Conservation (phyloP, 306 rosid genomes). For the Heteromeles arbutifolia region DNA sequence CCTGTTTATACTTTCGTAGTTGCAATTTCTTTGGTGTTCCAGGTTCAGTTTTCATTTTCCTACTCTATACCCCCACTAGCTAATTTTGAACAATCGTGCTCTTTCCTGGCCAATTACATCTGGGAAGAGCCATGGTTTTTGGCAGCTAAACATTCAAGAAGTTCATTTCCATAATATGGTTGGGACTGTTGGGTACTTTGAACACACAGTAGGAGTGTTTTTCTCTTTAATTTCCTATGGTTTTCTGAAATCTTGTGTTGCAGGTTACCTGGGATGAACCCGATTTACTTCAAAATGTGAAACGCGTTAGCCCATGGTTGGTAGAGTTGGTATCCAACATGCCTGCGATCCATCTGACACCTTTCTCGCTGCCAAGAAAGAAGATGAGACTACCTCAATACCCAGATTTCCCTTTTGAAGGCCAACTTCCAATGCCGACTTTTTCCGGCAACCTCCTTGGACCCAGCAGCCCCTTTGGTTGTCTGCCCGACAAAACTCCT, state of each 20-base stretch:
- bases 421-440: conserved; percentile 48
- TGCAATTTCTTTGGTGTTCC: no score
- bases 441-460: conserved; percentile 55
- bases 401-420: conserved; percentile 58
- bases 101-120: not conserved
- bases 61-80: no score
- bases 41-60: no score
- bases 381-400: conserved; percentile 61
- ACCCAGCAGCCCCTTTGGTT: conserved; percentile 50
- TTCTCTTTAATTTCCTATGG: conserved; percentile 7
- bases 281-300: conserved; percentile 84
- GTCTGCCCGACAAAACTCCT: conserved; percentile 75
- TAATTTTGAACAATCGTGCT: no score
- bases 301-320: conserved; percentile 85
- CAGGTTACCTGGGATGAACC: conserved; percentile 98
- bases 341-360: conserved; percentile 67
- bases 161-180: not conserved
- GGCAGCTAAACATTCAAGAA: not conserved
- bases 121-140: not conserved
- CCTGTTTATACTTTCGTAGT: not conserved
- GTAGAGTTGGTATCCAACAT: conserved; percentile 76
- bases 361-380: conserved; percentile 78
- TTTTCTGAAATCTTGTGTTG: conserved; percentile 13
- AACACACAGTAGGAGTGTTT: not conserved
- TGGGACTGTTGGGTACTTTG: not conserved